phyloP scores from a whole-genome alignment of 2,329 filamentous ascomycete genomes.

The Pseudogymnoascus sp. region DNA sequence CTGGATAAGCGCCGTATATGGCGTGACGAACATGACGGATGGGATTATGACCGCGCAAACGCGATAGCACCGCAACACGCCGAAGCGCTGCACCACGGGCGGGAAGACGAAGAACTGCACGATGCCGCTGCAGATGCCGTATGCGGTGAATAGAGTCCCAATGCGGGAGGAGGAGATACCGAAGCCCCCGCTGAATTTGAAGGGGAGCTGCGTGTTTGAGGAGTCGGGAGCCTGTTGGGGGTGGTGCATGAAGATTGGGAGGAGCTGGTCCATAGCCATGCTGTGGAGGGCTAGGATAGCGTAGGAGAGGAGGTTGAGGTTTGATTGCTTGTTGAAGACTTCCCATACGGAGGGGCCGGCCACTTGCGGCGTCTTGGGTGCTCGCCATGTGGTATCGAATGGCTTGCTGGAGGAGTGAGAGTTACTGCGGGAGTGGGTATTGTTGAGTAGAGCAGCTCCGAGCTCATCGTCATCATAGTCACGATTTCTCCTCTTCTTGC shows the following conservation, averaged over 20 bases:
- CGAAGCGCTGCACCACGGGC: slow-evolving; percentile 61
- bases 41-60: slow-evolving; percentile 62
- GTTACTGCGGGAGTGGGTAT: slow-evolving; percentile 25
- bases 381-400: slow-evolving; percentile 19
- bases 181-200: slow-evolving; percentile 79
- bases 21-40: slow-evolving; percentile 70
- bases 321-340: slow-evolving; percentile 67
- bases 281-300: slow-evolving; percentile 74
- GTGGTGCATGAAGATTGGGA: slow-evolving; percentile 84
- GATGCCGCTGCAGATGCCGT: slow-evolving; percentile 70
- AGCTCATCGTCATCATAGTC: slow-evolving; percentile 48
- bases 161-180: slow-evolving; percentile 67
- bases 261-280: slow-evolving; percentile 77
- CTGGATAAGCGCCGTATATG: slow-evolving; percentile 64
- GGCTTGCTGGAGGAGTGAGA: slow-evolving; percentile 14
- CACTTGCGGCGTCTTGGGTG: slow-evolving; percentile 8
- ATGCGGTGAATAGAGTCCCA: slow-evolving; percentile 76
- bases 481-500: slow-evolving; percentile 16
- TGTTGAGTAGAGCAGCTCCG: slow-evolving; percentile 46
- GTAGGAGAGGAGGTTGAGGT: slow-evolving; percentile 69
- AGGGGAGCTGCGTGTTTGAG: slow-evolving; percentile 57
- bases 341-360: slow-evolving; percentile 43
- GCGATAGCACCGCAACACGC: slow-evolving; percentile 67
- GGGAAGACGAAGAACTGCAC: slow-evolving; percentile 86
- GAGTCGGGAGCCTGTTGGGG: slow-evolving; percentile 47